phyloP scores from a whole-genome alignment of 768 basidiomycete species.

The Kwoniella pini region DNA sequence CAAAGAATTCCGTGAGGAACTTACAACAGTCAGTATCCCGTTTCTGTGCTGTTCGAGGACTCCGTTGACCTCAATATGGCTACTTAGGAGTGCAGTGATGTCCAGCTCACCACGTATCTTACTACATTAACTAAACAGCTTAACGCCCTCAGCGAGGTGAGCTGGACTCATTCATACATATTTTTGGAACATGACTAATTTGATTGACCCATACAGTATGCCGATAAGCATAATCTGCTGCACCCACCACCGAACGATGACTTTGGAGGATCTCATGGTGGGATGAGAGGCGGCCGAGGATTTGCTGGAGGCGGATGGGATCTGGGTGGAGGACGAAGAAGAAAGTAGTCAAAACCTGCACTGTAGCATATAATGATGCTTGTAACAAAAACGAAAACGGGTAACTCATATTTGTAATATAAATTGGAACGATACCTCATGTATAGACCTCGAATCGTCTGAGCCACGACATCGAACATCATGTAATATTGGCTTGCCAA shows the following conservation, averaged over 20 bases:
- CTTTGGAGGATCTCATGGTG: conserved; percentile 6
- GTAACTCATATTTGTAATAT: too few species aligned
- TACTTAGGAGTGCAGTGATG: conserved; percentile 90
- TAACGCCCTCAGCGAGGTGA: conserved; percentile 81
- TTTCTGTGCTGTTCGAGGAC: background rate
- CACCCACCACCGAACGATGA: conserved; percentile 17
- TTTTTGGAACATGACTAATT: too few species aligned
- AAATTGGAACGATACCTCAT: too few species aligned
- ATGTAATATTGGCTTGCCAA: too few species aligned
- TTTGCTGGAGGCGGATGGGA: background rate
- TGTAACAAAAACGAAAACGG: too few species aligned
- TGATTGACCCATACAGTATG: too few species aligned
- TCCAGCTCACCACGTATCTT: conserved; percentile 86
- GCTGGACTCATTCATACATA: conserved; percentile 49
- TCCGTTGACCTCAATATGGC: conserved; percentile 16
- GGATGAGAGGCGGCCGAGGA: conserved; percentile 10
- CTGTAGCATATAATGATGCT: too few species aligned
- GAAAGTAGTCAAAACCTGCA: background rate
- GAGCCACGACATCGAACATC: too few species aligned
- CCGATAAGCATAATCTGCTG: conserved; percentile 23
- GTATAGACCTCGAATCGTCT: too few species aligned
- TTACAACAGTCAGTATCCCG: conserved; percentile 68
- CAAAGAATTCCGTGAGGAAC: conserved; percentile 79
- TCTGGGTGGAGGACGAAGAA: background rate
- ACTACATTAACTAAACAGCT: conserved; percentile 85